phyloP scores from a whole-genome alignment of 352 stramenopile genomes.

The Globisporangium sylvaticum region DNA sequence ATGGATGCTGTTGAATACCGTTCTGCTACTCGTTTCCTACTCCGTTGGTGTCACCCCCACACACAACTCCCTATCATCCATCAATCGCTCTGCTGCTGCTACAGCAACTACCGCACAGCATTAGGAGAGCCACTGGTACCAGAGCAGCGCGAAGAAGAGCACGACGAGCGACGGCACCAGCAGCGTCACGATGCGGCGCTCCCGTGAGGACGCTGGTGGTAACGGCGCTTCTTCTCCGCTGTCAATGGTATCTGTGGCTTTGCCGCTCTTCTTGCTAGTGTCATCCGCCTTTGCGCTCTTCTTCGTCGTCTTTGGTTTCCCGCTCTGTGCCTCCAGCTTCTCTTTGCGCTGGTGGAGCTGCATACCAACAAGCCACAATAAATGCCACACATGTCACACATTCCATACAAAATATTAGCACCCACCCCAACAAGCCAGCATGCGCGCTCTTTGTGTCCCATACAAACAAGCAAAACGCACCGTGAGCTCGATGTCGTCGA shows the following conservation, averaged over 20 bases:
- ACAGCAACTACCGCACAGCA: background rate
- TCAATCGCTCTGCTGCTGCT: background rate
- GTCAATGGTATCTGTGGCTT: slow-evolving; percentile 5
- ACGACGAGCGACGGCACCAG: slow-evolving; percentile 43
- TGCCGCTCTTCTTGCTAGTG: background rate
- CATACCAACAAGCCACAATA: background rate
- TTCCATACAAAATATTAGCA: background rate
- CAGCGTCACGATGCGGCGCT: slow-evolving; percentile 34
- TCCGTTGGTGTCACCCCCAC: background rate
- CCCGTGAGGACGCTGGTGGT: slow-evolving; percentile 17
- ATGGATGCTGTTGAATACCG: background rate
- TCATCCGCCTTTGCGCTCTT: slow-evolving; percentile 8
- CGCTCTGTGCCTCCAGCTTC: slow-evolving; percentile 24
- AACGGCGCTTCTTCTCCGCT: slow-evolving; percentile 2
- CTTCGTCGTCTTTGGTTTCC: slow-evolving; percentile 3
- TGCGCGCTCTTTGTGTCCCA: background rate
- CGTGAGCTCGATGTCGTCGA: slow-evolving; percentile 80
- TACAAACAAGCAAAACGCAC: slow-evolving; percentile 23
- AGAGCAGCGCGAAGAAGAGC: slow-evolving; percentile 44
- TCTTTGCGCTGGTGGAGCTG: slow-evolving; percentile 45
- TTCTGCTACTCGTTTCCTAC: background rate
- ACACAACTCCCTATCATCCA: background rate
- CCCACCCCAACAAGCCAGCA: background rate
- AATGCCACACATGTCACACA: slow-evolving; percentile 1
- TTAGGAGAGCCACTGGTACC: slow-evolving; percentile 34